Conservation (phyloP, 768 basidiomycete genomes). For the Trametes villosa region DNA sequence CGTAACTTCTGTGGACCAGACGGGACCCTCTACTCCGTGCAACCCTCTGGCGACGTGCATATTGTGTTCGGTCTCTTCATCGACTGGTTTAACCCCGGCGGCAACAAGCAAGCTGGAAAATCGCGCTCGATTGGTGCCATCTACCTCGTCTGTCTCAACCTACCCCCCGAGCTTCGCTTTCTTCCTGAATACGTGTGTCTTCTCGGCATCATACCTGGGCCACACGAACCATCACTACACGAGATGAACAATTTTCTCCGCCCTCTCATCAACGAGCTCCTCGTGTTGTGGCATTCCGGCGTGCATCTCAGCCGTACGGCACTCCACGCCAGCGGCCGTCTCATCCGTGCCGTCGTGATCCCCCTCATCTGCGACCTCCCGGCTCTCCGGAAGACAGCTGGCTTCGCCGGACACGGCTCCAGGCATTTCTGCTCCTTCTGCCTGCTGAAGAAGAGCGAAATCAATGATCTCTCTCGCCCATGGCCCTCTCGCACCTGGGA, state of each 20-base stretch:
- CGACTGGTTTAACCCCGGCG: conserved; percentile 19
- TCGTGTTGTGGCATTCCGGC: neutral
- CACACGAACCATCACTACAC: conserved; percentile 26
- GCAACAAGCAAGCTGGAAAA: neutral
- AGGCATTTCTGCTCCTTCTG: neutral
- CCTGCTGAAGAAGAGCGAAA: neutral
- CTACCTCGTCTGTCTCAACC: conserved; percentile 38
- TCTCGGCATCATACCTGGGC: conserved; percentile 31
- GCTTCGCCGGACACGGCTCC: neutral
- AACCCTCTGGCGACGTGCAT: neutral
- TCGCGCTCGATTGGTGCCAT: conserved; percentile 32
- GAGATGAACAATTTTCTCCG: conserved; percentile 24
- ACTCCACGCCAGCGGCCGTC: neutral
- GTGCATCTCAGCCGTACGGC: neutral
- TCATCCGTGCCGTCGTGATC: neutral
- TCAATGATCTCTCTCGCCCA: neutral
- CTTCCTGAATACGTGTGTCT: conserved; percentile 40
- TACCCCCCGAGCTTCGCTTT: conserved; percentile 37
- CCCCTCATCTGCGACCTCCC: neutral
- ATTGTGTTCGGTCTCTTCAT: conserved; percentile 4
- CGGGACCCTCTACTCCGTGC: neutral
- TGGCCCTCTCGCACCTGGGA: neutral
- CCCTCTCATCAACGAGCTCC: neutral
- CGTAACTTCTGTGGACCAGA: neutral
- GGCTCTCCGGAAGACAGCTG: neutral